These are phyloP conservation scores for Pestalotiopsis fici DNA, from an alignment of 2,329 filamentous ascomycete species.

Conservation along the genomic window DNA sequence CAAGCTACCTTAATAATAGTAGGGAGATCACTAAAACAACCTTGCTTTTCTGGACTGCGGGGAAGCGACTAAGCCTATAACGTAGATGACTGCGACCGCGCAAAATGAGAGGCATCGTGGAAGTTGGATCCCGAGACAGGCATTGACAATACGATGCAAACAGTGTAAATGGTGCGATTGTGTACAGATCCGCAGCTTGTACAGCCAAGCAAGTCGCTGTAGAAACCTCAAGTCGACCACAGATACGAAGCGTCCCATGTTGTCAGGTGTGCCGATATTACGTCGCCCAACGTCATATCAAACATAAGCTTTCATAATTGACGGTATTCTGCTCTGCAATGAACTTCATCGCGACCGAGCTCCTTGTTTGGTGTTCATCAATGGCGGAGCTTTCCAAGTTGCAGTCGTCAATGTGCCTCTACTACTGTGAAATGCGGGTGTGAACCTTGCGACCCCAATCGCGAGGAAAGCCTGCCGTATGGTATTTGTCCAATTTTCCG, in stretches of 20 bases:
- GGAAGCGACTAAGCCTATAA: neutral
- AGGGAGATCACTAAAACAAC: neutral
- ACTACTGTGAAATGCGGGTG: neutral
- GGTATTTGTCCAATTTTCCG: neutral
- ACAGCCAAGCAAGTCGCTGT: no score
- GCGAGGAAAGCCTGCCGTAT: neutral
- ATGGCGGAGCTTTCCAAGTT: neutral
- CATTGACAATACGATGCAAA: neutral
- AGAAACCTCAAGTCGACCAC: neutral
- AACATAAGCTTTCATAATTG: neutral
- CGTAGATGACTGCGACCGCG: neutral
- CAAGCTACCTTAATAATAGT: no score
- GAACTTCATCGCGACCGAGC: neutral
- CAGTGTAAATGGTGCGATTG: neutral
- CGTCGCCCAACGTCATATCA: neutral
- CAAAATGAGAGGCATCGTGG: neutral
- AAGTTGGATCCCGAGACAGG: neutral
- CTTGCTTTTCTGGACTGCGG: neutral
- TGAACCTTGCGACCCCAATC: neutral
- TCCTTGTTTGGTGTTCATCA: neutral
- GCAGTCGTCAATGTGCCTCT: neutral
- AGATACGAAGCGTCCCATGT: neutral
- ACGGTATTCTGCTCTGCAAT: neutral
- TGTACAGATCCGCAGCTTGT: no score
- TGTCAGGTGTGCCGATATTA: neutral